phyloP scores from a whole-genome alignment of 1,284 basidiomycete species.

The Boletus sp. region DNA sequence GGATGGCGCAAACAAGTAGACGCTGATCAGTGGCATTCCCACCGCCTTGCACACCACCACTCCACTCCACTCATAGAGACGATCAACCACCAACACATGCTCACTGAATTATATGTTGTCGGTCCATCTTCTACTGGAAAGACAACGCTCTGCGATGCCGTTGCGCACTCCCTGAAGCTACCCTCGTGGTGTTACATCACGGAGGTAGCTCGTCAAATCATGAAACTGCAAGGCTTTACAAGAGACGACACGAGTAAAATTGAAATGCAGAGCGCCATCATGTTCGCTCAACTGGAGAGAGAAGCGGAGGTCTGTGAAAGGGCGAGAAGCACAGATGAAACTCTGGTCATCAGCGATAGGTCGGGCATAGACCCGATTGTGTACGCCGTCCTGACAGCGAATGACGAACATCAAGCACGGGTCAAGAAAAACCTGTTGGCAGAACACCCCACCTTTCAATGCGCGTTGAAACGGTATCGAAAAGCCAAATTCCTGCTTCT shows the following conservation, averaged over 20 bases:
- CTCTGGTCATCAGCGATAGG: constrained; percentile 59
- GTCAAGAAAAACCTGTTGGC: constrained; percentile 43
- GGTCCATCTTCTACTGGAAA: constrained; percentile 70
- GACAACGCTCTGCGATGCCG: constrained; percentile 61
- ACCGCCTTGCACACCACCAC: too few relatives aligned
- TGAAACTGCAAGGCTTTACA: constrained; percentile 54
- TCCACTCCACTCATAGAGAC: constrained; percentile 17
- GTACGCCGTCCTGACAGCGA: constrained; percentile 55
- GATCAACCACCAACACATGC: constrained; percentile 16
- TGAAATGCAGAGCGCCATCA: constrained; percentile 64
- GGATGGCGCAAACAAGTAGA: constrained; percentile 14
- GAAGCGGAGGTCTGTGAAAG: constrained; percentile 41
- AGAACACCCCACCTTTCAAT: constrained; percentile 44
- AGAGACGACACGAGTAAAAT: constrained; percentile 51
- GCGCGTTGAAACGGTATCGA: constrained; percentile 47
- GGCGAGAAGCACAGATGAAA: constrained; percentile 22
- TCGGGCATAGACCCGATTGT: constrained; percentile 66
- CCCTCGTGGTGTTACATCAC: constrained; percentile 46
- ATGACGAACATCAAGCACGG: constrained; percentile 40
- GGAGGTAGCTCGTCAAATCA: constrained; percentile 63
- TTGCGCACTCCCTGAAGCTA: constrained; percentile 47
- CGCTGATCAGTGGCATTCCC: constrained; percentile 18
- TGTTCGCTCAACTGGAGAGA: constrained; percentile 53
- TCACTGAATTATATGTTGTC: constrained; percentile 47
- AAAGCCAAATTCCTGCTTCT: constrained; percentile 52